Conservation (phyloP, 2,329 filamentous ascomycete species). For the Nigrospora sphaerica region DNA sequence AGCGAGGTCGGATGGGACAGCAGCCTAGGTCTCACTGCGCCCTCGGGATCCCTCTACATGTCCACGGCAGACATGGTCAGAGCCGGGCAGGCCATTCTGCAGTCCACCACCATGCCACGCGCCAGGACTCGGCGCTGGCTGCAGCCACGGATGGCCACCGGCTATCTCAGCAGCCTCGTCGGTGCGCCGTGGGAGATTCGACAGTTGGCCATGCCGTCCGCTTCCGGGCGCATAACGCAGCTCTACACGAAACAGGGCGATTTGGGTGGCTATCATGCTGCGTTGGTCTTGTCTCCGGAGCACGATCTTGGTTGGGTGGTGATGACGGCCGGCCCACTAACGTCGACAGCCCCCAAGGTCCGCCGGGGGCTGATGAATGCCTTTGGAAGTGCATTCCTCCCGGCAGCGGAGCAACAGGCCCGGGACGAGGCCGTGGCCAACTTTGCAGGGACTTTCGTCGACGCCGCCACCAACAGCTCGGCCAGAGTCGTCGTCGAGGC, state of each 20-base stretch:
- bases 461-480: slow-evolving; percentile 7
- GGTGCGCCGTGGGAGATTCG: slow-evolving; percentile 20
- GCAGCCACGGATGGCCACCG: slow-evolving; percentile 13
- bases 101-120: slow-evolving; percentile 9
- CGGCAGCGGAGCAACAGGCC: slow-evolving; percentile 7
- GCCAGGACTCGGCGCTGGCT: slow-evolving; percentile 17
- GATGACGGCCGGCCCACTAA: slow-evolving; percentile 6
- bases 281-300: slow-evolving; percentile 9
- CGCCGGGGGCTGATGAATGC: slow-evolving; percentile 6
- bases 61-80: slow-evolving; percentile 13
- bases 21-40: slow-evolving; percentile 14
- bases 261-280: slow-evolving; percentile 7
- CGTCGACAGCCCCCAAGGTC: slow-evolving; percentile 7
- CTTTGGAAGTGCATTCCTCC: slow-evolving; percentile 6
- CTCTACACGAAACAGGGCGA: slow-evolving; percentile 13
- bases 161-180: slow-evolving; percentile 9
- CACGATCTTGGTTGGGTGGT: slow-evolving; percentile 10
- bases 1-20: slow-evolving; percentile 12
- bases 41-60: slow-evolving; percentile 9
- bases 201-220: slow-evolving; percentile 4
- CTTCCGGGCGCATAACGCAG: slow-evolving; percentile 3
- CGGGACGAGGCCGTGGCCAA: slow-evolving; percentile 4
- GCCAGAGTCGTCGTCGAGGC: neutral
- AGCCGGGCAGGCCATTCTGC: slow-evolving; percentile 15
- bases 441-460: slow-evolving; percentile 5